These are phyloP conservation scores for Candida easanensis DNA, from an alignment of 805 yeast species.

Conservation along the genomic window DNA sequence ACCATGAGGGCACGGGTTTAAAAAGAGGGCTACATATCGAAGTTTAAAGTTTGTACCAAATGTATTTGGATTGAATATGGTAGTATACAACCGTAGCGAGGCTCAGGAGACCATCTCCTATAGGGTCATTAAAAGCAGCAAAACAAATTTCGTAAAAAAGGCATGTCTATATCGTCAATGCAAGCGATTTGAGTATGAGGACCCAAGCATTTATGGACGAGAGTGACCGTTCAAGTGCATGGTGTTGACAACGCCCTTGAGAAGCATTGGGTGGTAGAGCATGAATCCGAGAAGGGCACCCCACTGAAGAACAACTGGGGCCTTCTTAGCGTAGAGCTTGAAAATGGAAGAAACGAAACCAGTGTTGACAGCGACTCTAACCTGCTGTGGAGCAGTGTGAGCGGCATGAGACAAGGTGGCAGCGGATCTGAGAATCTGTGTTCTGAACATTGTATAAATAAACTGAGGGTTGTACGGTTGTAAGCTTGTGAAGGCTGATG, in stretches of 20 bases:
- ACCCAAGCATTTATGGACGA: conserved; percentile 1
- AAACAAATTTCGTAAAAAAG: background rate
- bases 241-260: conserved; percentile 11
- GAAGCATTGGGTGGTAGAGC: conserved; percentile 25
- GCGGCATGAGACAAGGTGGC: conserved; percentile 22
- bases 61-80: no score
- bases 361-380: conserved; percentile 21
- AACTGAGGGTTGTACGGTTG: conserved; percentile 1
- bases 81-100: no score
- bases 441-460: conserved; percentile 23
- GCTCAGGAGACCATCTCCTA: no score
- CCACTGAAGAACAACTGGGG: conserved; percentile 25
- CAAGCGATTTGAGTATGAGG: background rate
- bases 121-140: conserved; percentile 1
- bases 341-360: conserved; percentile 9
- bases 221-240: conserved; percentile 8
- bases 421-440: conserved; percentile 27
- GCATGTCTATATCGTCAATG: background rate
- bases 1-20: no score
- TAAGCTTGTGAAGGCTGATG: background rate
- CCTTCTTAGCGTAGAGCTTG: conserved; percentile 17
- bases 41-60: no score
- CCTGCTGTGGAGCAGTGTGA: conserved; percentile 20
- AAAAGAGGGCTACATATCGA: no score
- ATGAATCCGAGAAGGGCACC: conserved; percentile 18